Conservation (phyloP, 495 filamentous ascomycete species). For the Podospora pseudocomata region DNA sequence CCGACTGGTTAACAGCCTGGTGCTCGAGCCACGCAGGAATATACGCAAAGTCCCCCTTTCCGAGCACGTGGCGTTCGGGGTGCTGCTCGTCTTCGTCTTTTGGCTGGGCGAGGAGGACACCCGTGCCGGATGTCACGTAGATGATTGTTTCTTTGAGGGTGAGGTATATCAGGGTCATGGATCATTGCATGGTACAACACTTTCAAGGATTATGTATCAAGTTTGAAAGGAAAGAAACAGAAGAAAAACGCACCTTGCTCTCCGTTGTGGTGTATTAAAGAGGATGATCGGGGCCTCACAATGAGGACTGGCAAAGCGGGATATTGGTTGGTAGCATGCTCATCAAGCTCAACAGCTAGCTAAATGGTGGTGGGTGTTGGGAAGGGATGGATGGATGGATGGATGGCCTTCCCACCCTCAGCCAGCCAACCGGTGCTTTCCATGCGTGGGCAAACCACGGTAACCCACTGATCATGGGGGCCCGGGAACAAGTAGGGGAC, state of each 20-base stretch:
- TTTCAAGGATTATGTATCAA: too few relatives aligned
- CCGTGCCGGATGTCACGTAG: constrained; percentile 42
- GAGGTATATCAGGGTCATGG: background rate
- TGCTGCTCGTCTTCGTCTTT: constrained; percentile 33
- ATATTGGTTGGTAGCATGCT: background rate
- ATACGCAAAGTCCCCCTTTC: constrained; percentile 60
- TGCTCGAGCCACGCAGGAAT: constrained; percentile 64
- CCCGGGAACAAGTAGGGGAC: background rate
- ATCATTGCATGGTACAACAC: background rate
- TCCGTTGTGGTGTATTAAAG: constrained; percentile 44
- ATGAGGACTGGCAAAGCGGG: constrained; percentile 36
- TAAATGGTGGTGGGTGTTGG: background rate
- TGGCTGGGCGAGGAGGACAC: constrained; percentile 39
- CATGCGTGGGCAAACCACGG: background rate
- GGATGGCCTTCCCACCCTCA: background rate
- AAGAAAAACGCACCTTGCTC: constrained; percentile 43
- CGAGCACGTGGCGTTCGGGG: constrained; percentile 50
- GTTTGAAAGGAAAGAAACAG: background rate
- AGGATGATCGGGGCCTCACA: constrained; percentile 39
- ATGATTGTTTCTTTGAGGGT: constrained; percentile 42
- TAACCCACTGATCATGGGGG: background rate
- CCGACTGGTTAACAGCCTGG: constrained; percentile 60
- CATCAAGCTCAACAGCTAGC: background rate
- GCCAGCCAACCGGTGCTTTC: background rate
- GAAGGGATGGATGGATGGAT: too few relatives aligned